These are phyloP conservation scores for Hordeum vulgare DNA, from an alignment of 176 grass and related monocot species.

Conservation along the genomic window DNA sequence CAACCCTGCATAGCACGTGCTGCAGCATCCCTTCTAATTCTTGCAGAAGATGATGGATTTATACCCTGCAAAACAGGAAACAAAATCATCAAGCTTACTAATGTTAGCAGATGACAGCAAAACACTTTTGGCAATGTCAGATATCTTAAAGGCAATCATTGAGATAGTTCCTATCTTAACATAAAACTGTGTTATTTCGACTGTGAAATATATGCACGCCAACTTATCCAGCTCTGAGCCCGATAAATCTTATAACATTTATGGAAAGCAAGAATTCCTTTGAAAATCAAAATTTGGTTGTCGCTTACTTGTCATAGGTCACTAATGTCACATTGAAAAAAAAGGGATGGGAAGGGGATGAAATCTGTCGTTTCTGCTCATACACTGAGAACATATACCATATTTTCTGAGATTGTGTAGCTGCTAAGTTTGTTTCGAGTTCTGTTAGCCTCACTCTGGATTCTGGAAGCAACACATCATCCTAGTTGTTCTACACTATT, in stretches of 20 bases:
- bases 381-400: neutral
- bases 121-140: neutral
- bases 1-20: constrained; percentile 89
- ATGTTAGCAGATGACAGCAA: neutral
- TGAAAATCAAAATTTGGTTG: neutral
- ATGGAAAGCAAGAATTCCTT: neutral
- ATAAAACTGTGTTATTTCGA: neutral
- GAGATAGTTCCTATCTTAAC: neutral
- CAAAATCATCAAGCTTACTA: neutral
- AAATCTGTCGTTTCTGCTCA: neutral
- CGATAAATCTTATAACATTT: neutral
- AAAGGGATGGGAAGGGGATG: neutral
- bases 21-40: constrained; percentile 87
- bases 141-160: constrained; percentile 1
- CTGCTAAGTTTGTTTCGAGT: neutral
- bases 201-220: neutral
- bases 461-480: neutral
- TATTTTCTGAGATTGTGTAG: neutral
- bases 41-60: constrained; percentile 68
- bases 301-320: neutral
- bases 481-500: neutral
- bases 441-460: constrained; percentile 1
- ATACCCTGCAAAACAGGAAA: constrained; percentile 24
- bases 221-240: neutral
- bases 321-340: neutral